Percentiles rank a stretch among this genome's conserved stretches.
Evolutionary conservation across 208 protist species (phyloP).

Genomic region (Trypanosoma avium): DNA sequence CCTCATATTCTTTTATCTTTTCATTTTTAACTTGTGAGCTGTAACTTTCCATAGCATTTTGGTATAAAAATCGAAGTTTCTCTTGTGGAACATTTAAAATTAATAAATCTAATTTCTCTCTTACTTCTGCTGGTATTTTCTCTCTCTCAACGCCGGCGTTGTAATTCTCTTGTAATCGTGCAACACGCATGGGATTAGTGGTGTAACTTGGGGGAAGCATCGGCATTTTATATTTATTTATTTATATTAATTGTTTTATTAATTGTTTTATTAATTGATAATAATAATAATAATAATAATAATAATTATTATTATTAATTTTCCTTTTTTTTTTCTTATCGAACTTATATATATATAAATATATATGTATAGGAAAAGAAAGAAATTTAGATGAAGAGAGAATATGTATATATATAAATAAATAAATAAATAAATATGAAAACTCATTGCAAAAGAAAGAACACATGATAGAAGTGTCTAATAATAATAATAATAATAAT

Average conservation of each 20-base stretch:
- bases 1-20: slow-evolving; percentile 61
- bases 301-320: neutral
- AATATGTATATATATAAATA: neutral
- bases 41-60: slow-evolving; percentile 77
- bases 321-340: neutral
- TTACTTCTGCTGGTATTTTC: slow-evolving; percentile 39
- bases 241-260: neutral
- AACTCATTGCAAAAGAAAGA: neutral
- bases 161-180: slow-evolving; percentile 78
- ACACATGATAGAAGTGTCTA: slow-evolving; percentile 15
- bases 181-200: slow-evolving; percentile 53
- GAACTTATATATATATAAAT: slow-evolving; percentile 9
- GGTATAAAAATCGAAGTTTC: slow-evolving; percentile 76
- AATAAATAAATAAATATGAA: slow-evolving; percentile 22
- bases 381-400: slow-evolving; percentile 5
- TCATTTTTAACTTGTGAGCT: slow-evolving; percentile 50
- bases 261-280: neutral
- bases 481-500: slow-evolving; percentile 4
- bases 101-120: slow-evolving; percentile 58
- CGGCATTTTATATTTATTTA: slow-evolving; percentile 19
- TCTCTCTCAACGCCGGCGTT: slow-evolving; percentile 68
- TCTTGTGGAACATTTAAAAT: slow-evolving; percentile 42
- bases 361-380: neutral
- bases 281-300: neutral
- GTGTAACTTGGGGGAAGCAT: slow-evolving; percentile 74